Base-by-base conservation (phyloP, 768 basidiomycete species). In the Trametes gibbosa region DNA sequence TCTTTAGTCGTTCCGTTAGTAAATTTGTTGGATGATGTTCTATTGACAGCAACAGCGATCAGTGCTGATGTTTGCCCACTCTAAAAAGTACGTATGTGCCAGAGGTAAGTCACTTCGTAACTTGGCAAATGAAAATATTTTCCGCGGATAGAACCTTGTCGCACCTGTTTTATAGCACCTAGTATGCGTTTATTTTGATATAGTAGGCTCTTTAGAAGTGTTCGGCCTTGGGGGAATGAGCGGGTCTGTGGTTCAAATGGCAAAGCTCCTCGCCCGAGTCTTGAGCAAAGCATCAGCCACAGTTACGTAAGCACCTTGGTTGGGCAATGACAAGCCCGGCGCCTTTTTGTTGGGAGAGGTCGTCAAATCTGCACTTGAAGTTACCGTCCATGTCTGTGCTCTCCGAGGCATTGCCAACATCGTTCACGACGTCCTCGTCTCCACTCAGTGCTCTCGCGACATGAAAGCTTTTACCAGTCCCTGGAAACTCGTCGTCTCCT, bases 201-300 rank as follows among this genome's bases (percentile, higher is more conserved):
- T 10, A 24, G 9, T 23, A 23, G 21, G 3, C 21, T 21, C 3
- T 23, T 13, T 24, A 1, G 43, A 13, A 24, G 43, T 23, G 17
- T 45, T 23, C 21, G 6, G 43, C 21, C 9, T 7, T 45, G 2
- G 5, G 24, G 29, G 27, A 13, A 19, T 42, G 40, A 21, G 19
- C 19, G 39, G 47, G 23, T 13, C 19, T 34, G 24, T 37, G 55
- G 40, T 50, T 14, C 7, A 29, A 23, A 17, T 39, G 19, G 47
- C 39, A 32, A 56, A 56, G 32, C 27, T 32, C 10, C 29, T 32
- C 29, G 29, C 29, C 21, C 42, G 48, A 59, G 46, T 46, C 42
- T 43, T 16, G 46, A 25, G 16, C 39, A 29, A 12, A 47, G 56
- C 42, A 59, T 65, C 64, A 55, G 64, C 64, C 64, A 62, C 64